Conservation (phyloP, 116 monocot genomes). For the Trichopus zeylanicus region DNA sequence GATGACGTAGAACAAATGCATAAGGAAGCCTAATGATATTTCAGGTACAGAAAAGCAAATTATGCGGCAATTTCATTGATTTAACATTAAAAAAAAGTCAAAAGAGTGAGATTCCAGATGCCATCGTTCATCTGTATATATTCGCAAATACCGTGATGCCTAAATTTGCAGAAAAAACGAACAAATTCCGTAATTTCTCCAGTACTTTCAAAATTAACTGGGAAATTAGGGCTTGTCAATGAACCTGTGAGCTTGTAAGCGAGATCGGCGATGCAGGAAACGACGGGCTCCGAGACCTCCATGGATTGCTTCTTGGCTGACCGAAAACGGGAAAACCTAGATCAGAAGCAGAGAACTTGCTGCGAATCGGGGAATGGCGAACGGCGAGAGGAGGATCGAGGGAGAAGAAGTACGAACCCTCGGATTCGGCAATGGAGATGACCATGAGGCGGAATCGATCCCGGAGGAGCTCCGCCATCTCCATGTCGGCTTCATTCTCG, state of each 20-base stretch:
- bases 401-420: conserved; percentile 29
- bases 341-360: neutral
- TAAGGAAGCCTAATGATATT: too few relatives aligned
- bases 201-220: too few relatives aligned
- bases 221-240: neutral
- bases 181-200: too few relatives aligned
- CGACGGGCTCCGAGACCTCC: conserved; percentile 66
- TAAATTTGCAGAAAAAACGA: too few relatives aligned
- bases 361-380: neutral
- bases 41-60: too few relatives aligned
- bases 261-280: conserved; percentile 76
- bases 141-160: too few relatives aligned
- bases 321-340: neutral
- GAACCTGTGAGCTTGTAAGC: conserved; percentile 70
- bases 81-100: too few relatives aligned
- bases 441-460: conserved; percentile 74
- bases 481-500: conserved; percentile 40
- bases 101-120: too few relatives aligned
- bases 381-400: neutral
- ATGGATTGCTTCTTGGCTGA: conserved; percentile 59
- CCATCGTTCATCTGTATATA: too few relatives aligned
- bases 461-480: conserved; percentile 39
- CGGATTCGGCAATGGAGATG: conserved; percentile 56
- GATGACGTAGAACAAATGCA: neutral
- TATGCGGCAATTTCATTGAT: too few relatives aligned